Evolutionary conservation across 345 rosid species (phyloP), one percentile per base, ranked within the genome.

Genomic region (Pistacia vera): DNA sequence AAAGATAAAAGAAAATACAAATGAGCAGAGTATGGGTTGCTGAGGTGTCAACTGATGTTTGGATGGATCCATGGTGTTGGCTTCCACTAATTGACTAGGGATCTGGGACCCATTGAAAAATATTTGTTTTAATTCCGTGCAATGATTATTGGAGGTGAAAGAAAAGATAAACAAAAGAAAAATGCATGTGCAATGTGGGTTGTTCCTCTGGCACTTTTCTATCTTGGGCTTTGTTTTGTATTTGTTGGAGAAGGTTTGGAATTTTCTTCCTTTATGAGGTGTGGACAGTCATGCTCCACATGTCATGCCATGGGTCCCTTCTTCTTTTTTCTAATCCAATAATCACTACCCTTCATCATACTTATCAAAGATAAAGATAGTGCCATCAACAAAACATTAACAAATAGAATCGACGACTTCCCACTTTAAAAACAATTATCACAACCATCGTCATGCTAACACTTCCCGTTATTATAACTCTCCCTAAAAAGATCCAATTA

Each of bases 131-230:
- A 62, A 63, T 68, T 81, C 81, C 78, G 83, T 80, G 86, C 87
- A 87, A 85, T 83, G 87, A 85, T 85, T 78, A 66, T 75, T 78
- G 82, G 75, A 46, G 74, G 84, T 63, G 85, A 70, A 77, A 74
- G 69, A 66, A 72, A 75, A 56, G 17, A 74, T 67, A 83, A 81
- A 73, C 64, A 77, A 82, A 62, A 33, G 66, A 33, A 62, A 62
- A 75, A 72, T 77, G 90, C 88, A 86, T 86, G 88, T 84, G 90
- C 88, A 58, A 57, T 72, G 87, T 77, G 79, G 78, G 85, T 22
- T 77, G 77, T 71, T 76, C 49, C 69, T 74, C 80, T 73, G 83
- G 68, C 85, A 61, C 77, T 64, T 82, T 76, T 72, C 83, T 62
- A 79, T 76, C 79, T 77, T 71, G 14, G 73, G 72, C 73, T 77